These are phyloP conservation scores for Boechera stricta DNA, from an alignment of 345 rosid genomes.

Conservation along the genomic window DNA sequence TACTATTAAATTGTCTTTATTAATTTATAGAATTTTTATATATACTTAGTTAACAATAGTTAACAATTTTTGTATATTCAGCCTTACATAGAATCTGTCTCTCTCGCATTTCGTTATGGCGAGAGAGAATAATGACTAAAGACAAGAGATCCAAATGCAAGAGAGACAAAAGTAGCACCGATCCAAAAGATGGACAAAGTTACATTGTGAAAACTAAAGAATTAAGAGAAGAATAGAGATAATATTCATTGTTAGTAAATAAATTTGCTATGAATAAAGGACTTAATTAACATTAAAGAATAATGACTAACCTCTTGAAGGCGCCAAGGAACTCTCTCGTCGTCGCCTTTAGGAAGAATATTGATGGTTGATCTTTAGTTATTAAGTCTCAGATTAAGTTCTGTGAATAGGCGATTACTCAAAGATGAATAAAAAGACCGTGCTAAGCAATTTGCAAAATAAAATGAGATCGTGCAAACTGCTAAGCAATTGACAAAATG, in stretches of 20 bases:
- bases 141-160: too few species aligned
- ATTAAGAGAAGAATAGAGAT: too few species aligned
- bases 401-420: not conserved
- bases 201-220: too few species aligned
- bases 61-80: too few species aligned
- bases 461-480: not conserved
- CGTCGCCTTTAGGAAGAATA: not conserved
- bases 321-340: not conserved
- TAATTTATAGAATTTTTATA: too few species aligned
- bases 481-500: not conserved
- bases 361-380: not conserved
- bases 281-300: not conserved
- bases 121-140: too few species aligned
- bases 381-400: not conserved
- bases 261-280: not conserved
- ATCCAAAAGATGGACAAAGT: too few species aligned
- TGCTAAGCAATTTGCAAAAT: not conserved
- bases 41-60: too few species aligned
- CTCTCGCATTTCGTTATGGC: too few species aligned
- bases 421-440: not conserved
- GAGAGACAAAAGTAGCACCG: too few species aligned
- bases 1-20: too few species aligned
- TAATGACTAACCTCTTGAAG: not conserved
- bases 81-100: too few species aligned
- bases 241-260: not conserved